Evolutionary conservation across 805 yeast genomes (phyloP), one percentile per base, ranked within the genome.

Genomic region (Saccharomycopsis malanga): DNA sequence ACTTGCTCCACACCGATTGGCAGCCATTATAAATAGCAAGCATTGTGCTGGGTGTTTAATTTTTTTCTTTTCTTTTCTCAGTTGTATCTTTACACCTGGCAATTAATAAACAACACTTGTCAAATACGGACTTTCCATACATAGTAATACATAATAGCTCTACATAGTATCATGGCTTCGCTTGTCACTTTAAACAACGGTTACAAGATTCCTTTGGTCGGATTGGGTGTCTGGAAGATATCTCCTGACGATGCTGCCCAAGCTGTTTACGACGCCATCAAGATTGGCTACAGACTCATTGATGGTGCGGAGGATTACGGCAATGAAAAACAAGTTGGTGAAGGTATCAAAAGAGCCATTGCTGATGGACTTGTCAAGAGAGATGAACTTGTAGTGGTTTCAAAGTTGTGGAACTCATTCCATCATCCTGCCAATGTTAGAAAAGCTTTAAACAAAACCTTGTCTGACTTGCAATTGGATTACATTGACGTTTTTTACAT

Each of bases 381-480:
- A 64, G 84, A 81, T 53, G 95, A 88, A 37, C 66, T 87, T 53
- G 79, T 80, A 64, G 70, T 88, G 58, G 83, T 86, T 46, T 82
- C 95, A 48, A 87, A 87, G 70, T 72, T 87, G 57, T 87, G 96
- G 96, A 87, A 87, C 73, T 74, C 70, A 56, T 87, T 62, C 75
- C 96, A 87, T 66, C 76, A 76, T 62, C 89, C 91, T 56, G 74
- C 79, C 54, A 76, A 80, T 58, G 95, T 83, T 52, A 77, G 73
- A 59, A 57, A 63, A 50, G 86, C 88, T 35, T 68, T 85, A 57
- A 66, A 79, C 58, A 76, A 71, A 57, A 81, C 87, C 34, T 71
- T 87, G 57, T 57, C 64, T 23, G 95, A 86, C 64, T 70, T 88
- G 70, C 70, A 76, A 14, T 69, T 87, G 55, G 95, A 84, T 42